A percentile compares a stretch with the other conserved stretches of the same genome.
Conservation (phyloP, 495 filamentous ascomycete species). For the Oidiodendron maius region DNA sequence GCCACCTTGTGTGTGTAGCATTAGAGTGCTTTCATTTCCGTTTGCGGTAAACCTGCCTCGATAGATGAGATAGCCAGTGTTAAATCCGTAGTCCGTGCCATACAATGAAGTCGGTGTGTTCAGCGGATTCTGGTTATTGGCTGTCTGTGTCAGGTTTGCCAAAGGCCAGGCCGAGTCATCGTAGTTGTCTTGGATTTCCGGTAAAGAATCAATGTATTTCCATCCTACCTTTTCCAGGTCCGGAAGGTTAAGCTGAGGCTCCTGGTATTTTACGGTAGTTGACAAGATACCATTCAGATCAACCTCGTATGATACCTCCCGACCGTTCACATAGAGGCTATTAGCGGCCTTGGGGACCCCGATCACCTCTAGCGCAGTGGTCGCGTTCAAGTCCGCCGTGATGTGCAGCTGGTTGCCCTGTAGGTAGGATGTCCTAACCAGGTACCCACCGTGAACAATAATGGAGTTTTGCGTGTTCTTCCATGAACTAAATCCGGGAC, state of each 20-base stretch:
- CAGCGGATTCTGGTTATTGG: conserved; percentile 46
- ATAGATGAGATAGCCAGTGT: conserved; percentile 61
- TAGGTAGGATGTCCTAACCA: conserved; percentile 55
- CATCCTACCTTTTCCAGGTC: conserved; percentile 50
- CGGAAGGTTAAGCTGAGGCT: conserved; percentile 47
- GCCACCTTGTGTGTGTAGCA: conserved; percentile 54
- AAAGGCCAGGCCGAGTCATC: conserved; percentile 58
- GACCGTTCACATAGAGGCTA: conserved; percentile 53
- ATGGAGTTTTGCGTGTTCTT: conserved; percentile 34
- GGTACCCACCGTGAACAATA: conserved; percentile 65
- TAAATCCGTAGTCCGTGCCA: conserved; percentile 65
- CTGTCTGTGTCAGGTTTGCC: conserved; percentile 44
- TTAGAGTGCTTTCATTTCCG: conserved; percentile 51
- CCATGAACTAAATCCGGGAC: conserved; percentile 24
- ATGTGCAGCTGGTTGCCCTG: conserved; percentile 39
- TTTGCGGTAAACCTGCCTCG: conserved; percentile 64
- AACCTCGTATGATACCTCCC: conserved; percentile 31
- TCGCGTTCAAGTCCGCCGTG: conserved; percentile 63
- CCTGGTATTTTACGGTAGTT: conserved; percentile 39
- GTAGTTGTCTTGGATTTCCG: conserved; percentile 55
- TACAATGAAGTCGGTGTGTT: conserved; percentile 58
- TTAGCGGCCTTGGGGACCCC: conserved; percentile 43
- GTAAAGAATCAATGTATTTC: conserved; percentile 63
- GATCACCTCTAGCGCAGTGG: conserved; percentile 54
- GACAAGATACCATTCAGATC: conserved; percentile 41